Conservation (phyloP, 2,329 filamentous ascomycete genomes). For the Colletotrichum viniferum region DNA sequence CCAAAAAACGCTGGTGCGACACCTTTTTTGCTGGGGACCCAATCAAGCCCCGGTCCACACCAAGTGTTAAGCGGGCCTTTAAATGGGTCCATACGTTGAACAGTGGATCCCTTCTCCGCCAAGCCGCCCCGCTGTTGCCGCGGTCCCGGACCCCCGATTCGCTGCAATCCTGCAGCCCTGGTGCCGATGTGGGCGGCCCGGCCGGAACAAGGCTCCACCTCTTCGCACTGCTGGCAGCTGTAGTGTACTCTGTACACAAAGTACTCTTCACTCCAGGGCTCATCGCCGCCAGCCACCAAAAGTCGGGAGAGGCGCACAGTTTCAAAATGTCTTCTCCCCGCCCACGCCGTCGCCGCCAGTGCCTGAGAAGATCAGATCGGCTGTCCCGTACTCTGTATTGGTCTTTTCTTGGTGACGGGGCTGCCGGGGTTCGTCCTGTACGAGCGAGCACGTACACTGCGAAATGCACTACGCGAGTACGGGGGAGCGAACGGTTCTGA, state of each 20-base stretch:
- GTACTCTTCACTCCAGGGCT: neutral
- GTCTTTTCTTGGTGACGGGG: slow-evolving; percentile 16
- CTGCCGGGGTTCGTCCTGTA: neutral
- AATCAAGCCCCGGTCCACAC: neutral
- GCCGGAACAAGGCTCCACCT: neutral
- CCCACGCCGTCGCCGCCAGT: neutral
- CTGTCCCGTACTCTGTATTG: neutral
- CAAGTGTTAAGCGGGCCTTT: neutral
- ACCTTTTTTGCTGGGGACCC: neutral
- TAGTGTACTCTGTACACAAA: neutral
- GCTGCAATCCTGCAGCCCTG: neutral
- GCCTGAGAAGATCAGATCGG: neutral
- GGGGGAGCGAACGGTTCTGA: neutral
- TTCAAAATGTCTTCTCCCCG: slow-evolving; percentile 3
- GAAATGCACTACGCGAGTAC: neutral
- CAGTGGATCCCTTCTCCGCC: neutral
- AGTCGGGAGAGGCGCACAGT: neutral
- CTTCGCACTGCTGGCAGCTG: neutral
- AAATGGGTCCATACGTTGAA: neutral
- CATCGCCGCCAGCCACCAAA: neutral
- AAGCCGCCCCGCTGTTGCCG: neutral
- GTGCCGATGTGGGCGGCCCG: slow-evolving; percentile 8
- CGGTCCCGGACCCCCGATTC: neutral
- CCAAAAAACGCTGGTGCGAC: slow-evolving; percentile 14
- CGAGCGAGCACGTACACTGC: neutral